Evolutionary conservation across 2,329 filamentous ascomycete genomes (phyloP), one percentile per base, ranked within the genome.

Genomic region (Cordyceps cateniannulata): DNA sequence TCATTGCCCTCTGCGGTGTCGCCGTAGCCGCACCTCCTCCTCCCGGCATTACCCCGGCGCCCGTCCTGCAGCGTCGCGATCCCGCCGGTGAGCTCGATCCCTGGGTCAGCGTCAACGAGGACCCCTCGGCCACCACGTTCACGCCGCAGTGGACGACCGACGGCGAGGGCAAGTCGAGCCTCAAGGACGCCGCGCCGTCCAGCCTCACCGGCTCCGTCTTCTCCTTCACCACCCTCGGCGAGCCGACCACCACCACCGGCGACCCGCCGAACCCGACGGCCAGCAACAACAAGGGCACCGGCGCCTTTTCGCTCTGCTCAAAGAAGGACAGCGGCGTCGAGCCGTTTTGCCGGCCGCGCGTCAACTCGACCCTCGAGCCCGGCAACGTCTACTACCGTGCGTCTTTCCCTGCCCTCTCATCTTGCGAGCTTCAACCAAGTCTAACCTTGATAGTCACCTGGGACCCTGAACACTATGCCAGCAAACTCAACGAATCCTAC

Each of bases 51-150:
- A 56, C 60, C 24, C 60, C 54, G n/a, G 48, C 53, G 16, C 32
- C 55, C 59, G 62, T 65, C 62, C 56, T 57, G 57, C 48, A 64
- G 25, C 57, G 63, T 52, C 59, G 70, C 32, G 64, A 66, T 61
- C 65, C 69, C 50, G 66, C 71, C 51, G 69, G 68, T n/a, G 70
- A 72, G 47, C 75, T 76, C 6, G 76, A 75, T 22, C 74, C 77
- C 38, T 85, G 82, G 82, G 78, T 84, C 51, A 76, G 73, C 4
- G 78, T 85, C 63, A 73, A 78, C 67, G 74, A 76, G 55, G 73
- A 79, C 48, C 79, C 78, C 65, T 71, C 70, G 38, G 76, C 80
- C 24, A 73, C 69, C 50, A 84, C 81, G 10, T 71, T 79, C 62
- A 84, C 81, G 12, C 81, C 82, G 14, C 71, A 76, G 14, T 65